phyloP scores from a whole-genome alignment of 2,329 filamentous ascomycete species.

The Thelonectria discophora region DNA sequence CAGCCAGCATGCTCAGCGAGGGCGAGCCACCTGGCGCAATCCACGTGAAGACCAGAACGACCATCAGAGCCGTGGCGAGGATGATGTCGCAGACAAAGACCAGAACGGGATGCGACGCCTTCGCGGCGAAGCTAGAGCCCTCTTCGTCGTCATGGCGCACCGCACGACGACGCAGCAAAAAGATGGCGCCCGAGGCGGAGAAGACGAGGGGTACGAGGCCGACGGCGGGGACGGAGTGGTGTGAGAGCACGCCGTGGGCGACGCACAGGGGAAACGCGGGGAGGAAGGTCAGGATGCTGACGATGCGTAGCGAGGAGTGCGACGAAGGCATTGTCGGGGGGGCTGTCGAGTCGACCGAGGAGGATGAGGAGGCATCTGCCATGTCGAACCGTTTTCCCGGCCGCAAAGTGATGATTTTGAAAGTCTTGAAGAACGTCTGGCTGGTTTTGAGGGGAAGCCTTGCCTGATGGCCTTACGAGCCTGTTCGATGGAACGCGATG shows the following conservation, averaged over 20 bases:
- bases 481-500: constrained; percentile 25
- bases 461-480: constrained; percentile 11
- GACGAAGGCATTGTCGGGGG: constrained; percentile 25
- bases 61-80: constrained; percentile 49
- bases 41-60: constrained; percentile 54
- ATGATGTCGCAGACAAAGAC: constrained; percentile 50
- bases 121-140: constrained; percentile 7
- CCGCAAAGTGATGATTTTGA: not conserved
- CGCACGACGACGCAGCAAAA: constrained; percentile 35
- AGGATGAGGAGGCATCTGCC: constrained; percentile 26
- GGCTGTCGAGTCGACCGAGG: constrained; percentile 20
- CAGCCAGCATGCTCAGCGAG: constrained; percentile 51
- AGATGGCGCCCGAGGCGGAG: constrained; percentile 44
- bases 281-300: constrained; percentile 49
- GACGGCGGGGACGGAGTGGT: constrained; percentile 48
- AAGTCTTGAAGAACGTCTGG: not conserved
- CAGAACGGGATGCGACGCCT: constrained; percentile 43
- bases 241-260: constrained; percentile 49
- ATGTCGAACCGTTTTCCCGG: constrained; percentile 20
- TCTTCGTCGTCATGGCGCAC: constrained; percentile 3
- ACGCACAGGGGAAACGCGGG: constrained; percentile 53
- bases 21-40: constrained; percentile 40
- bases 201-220: constrained; percentile 52
- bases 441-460: not conserved
- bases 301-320: constrained; percentile 45